Evolutionary conservation across 345 rosid genomes (phyloP).

Genomic region (Euphorbia peplus): DNA sequence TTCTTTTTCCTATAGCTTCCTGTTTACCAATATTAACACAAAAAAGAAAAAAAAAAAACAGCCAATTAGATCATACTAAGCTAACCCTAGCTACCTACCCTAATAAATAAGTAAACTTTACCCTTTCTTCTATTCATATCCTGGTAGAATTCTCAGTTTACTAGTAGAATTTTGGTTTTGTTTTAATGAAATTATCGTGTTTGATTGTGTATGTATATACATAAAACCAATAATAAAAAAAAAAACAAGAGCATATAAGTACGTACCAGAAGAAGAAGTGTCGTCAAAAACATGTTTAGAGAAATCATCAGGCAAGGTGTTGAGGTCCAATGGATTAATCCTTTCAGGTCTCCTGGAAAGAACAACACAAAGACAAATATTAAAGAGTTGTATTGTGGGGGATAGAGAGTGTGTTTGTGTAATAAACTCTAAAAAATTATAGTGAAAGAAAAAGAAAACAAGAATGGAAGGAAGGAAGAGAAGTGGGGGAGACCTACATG

Average conservation of each 20-base stretch:
- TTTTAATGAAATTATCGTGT: not conserved
- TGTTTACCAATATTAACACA: not conserved
- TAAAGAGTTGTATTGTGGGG: not conserved
- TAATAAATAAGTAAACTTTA: too few relatives aligned
- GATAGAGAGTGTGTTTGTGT: constrained; percentile 5
- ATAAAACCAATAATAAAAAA: not conserved
- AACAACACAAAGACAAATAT: not conserved
- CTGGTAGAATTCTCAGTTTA: too few relatives aligned
- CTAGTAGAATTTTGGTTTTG: not conserved
- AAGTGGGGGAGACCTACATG: constrained; percentile 67
- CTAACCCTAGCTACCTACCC: constrained; percentile 35
- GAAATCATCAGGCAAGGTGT: constrained; percentile 89
- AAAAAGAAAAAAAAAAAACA: constrained; percentile 15
- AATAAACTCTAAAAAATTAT: not conserved
- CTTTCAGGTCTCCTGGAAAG: constrained; percentile 66
- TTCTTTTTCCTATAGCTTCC: constrained; percentile 52
- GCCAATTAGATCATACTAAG: constrained; percentile 40
- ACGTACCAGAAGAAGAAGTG: constrained; percentile 65
- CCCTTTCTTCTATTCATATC: too few relatives aligned
- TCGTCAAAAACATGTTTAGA: constrained; percentile 52
- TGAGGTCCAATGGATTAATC: constrained; percentile 90
- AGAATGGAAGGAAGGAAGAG: constrained; percentile 6
- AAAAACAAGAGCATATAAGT: not conserved
- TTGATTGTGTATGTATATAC: too few relatives aligned
- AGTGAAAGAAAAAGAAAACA: not conserved